Base-by-base conservation (phyloP, 2,329 filamentous ascomycete genomes). In the Paradendryphiella salina region DNA sequence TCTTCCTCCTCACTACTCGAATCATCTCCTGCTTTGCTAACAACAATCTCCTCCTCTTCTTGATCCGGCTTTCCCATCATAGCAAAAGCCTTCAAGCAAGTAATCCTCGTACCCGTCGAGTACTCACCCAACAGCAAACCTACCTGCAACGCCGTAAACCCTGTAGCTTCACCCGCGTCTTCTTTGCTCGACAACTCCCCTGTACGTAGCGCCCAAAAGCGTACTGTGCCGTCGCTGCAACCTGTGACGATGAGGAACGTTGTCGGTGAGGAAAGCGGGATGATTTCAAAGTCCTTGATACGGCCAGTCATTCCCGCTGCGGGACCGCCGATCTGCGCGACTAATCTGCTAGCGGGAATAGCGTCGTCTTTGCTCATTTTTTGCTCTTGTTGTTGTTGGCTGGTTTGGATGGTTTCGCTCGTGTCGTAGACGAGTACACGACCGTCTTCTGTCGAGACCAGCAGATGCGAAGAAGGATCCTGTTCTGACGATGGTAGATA, bases 401-500 rank as follows among this genome's bases (percentile, higher is more conserved):
- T 83, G 63, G 23, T 5, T 10, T 26, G 23, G 54, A 83, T 78
- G 8, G 76, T 75, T 23, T 42, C 29, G 39, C 77, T 80, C 1
- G 90, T 91, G 31, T 87, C 87, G 71, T 90, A 96, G 71, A 97
- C 90, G 43, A 96, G 67, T 29, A 97, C 81, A 44, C 89, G 82
- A 0, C 94, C 94, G 69, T 97, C 93, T 71, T 97, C 94, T 0
- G 94, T 96, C 1, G 90, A 90, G 1, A 94, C 79, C 0, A 87
- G 85, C 34, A 97, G 74, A 26, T 26, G 6, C 7, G 23, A 26
- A 26, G 23, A 26, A 26, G 23, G 10, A 26, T 26, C 5, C 92
- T 71, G 74, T 40, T 75, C 75, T 5, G 76, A 74, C 13, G 80
- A 70, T 6, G 79, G 69, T 18, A 96, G 66, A 71, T 96, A 96